Conservation (phyloP, 192 early-diverging fungal genomes). For the Coemansia guatemalensis region DNA sequence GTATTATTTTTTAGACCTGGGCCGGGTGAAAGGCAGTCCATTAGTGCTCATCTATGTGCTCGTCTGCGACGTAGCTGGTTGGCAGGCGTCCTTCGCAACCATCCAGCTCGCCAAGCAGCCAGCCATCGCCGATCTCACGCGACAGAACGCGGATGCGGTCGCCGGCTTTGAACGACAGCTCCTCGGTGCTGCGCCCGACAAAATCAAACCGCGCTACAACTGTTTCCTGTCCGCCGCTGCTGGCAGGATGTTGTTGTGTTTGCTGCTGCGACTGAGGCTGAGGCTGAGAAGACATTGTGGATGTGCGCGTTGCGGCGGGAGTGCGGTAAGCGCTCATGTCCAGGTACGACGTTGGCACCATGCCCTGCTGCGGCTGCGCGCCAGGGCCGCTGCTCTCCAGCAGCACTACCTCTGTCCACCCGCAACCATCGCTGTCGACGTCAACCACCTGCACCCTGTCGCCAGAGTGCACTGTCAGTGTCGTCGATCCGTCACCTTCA, state of each 20-base stretch:
- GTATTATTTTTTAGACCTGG: no score
- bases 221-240: constrained; percentile 1
- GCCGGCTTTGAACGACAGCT: constrained; percentile 32
- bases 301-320: not conserved
- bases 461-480: constrained; percentile 27
- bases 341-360: constrained; percentile 45
- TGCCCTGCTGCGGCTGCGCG: constrained; percentile 18
- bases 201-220: constrained; percentile 43
- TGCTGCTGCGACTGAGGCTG: not conserved
- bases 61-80: constrained; percentile 26
- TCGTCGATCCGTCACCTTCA: constrained; percentile 36
- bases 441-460: constrained; percentile 30
- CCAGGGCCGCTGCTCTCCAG: constrained; percentile 3
- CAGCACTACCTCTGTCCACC: constrained; percentile 30
- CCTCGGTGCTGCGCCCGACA: constrained; percentile 19
- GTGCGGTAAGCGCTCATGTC: constrained; percentile 23
- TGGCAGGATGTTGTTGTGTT: not conserved
- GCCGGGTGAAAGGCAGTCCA: not conserved
- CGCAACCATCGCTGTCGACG: constrained; percentile 29
- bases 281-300: not conserved
- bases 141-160: constrained; percentile 36
- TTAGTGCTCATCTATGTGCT: constrained; percentile 1
- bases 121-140: constrained; percentile 30
- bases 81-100: constrained; percentile 31
- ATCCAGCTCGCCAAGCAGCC: constrained; percentile 26